A percentile compares a stretch with the other conserved stretches of the same genome.
These are phyloP conservation scores for Zalaria obscura DNA, from an alignment of 2,329 filamentous ascomycete genomes.

Conservation along the genomic window DNA sequence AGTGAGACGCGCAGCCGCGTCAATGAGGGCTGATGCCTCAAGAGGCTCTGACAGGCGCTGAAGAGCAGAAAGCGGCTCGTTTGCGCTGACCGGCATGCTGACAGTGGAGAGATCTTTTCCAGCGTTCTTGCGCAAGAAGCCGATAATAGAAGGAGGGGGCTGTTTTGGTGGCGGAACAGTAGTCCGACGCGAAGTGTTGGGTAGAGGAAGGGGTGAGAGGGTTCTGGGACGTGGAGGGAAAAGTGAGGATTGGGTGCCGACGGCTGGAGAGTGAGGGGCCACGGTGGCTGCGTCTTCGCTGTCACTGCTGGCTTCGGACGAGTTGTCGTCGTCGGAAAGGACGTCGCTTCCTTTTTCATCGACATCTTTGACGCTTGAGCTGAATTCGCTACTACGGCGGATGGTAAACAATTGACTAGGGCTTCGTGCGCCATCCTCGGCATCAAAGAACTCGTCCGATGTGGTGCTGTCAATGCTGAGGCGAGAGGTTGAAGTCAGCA, in stretches of 20 bases:
- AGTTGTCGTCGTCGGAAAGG: conserved; percentile 28
- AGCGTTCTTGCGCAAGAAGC: conserved; percentile 91
- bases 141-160: conserved; percentile 77
- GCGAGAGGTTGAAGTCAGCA: conserved; percentile 28
- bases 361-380: conserved; percentile 45
- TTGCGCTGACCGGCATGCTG: conserved; percentile 92
- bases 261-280: conserved; percentile 12
- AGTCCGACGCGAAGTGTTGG: conserved; percentile 49
- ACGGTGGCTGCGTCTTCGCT: conserved; percentile 28
- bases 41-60: conserved; percentile 83
- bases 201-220: conserved; percentile 63
- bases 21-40: conserved; percentile 77
- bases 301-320: conserved; percentile 51
- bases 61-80: conserved; percentile 78
- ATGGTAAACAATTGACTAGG: conserved; percentile 61
- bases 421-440: conserved; percentile 46
- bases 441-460: conserved; percentile 89
- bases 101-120: conserved; percentile 95
- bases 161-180: conserved; percentile 62
- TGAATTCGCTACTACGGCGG: conserved; percentile 55
- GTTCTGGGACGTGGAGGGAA: conserved; percentile 67
- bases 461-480: conserved; percentile 71
- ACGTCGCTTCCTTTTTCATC: conserved; percentile 24
- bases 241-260: conserved; percentile 22
- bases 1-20: conserved; percentile 46